These are phyloP conservation scores for Scortechinia acanthostroma DNA, from an alignment of 2,329 filamentous ascomycete species.

Conservation along the genomic window DNA sequence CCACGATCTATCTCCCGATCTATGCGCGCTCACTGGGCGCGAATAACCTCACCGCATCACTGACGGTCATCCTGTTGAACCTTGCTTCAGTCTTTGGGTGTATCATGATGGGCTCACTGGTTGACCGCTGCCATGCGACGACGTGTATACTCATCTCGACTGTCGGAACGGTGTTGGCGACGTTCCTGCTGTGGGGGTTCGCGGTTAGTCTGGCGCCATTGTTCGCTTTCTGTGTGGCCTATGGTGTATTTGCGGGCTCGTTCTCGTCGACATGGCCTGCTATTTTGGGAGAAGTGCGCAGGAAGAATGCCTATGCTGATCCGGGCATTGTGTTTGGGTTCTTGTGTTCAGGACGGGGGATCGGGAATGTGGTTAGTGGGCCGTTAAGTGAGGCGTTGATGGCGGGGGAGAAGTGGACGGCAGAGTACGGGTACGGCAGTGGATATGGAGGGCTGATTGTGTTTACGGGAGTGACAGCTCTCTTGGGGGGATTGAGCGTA, in stretches of 20 bases:
- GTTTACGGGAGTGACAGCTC: neutral
- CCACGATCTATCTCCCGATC: slow-evolving; percentile 40
- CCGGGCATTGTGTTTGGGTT: slow-evolving; percentile 38
- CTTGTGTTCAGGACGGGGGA: neutral
- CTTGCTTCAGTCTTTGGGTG: slow-evolving; percentile 34
- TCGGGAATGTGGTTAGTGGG: neutral
- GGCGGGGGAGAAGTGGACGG: no score
- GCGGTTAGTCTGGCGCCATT: slow-evolving; percentile 32
- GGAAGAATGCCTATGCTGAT: slow-evolving; percentile 18
- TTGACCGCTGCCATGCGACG: slow-evolving; percentile 31
- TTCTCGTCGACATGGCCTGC: slow-evolving; percentile 11
- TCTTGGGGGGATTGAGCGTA: neutral
- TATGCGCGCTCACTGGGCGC: slow-evolving; percentile 33
- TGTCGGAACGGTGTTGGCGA: slow-evolving; percentile 34
- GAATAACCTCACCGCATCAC: slow-evolving; percentile 28
- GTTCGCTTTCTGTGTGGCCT: slow-evolving; percentile 40
- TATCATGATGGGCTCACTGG: slow-evolving; percentile 34
- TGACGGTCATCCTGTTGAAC: slow-evolving; percentile 40
- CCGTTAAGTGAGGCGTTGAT: neutral
- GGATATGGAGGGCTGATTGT: neutral
- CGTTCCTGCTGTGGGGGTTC: slow-evolving; percentile 46
- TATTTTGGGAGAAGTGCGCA: slow-evolving; percentile 9
- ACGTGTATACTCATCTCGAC: slow-evolving; percentile 38
- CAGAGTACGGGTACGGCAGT: neutral
- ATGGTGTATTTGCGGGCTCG: slow-evolving; percentile 45